A percentile compares a stretch with the other conserved stretches of the same genome.
Conservation (phyloP, 164 flowering plant genomes). For the Akebia trifoliata region DNA sequence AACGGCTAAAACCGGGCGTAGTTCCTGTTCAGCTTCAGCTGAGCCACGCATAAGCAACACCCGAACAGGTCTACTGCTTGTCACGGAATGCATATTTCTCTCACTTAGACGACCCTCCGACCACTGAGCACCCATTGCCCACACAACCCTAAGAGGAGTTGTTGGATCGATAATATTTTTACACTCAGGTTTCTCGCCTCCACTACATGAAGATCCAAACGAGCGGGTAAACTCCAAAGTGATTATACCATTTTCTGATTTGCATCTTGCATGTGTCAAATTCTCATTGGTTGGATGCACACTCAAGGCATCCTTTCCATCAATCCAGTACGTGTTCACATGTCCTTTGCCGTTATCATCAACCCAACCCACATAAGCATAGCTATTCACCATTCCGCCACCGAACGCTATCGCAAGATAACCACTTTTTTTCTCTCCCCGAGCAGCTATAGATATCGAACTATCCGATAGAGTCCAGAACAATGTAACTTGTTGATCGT, state of each 20-base stretch:
- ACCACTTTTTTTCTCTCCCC: slow-evolving; percentile 92
- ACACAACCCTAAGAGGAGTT: slow-evolving; percentile 78
- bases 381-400: slow-evolving; percentile 80
- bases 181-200: slow-evolving; percentile 52
- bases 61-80: slow-evolving; percentile 66
- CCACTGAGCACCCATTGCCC: slow-evolving; percentile 99
- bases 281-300: slow-evolving; percentile 84
- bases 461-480: slow-evolving; percentile 74
- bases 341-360: slow-evolving; percentile 60
- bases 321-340: slow-evolving; percentile 84
- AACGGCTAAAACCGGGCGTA: slow-evolving; percentile 90
- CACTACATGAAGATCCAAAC: slow-evolving; percentile 57
- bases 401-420: slow-evolving; percentile 95
- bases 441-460: slow-evolving; percentile 83
- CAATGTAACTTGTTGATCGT: slow-evolving; percentile 92
- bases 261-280: slow-evolving; percentile 81
- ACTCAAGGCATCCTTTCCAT: slow-evolving; percentile 65
- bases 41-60: slow-evolving; percentile 85
- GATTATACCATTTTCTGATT: slow-evolving; percentile 82
- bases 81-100: slow-evolving; percentile 79
- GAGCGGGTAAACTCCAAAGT: slow-evolving; percentile 92
- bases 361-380: slow-evolving; percentile 92
- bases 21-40: slow-evolving; percentile 93
- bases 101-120: slow-evolving; percentile 57
- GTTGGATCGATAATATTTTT: slow-evolving; percentile 83